Conservation (phyloP, 306 rosid species). For the Trifolium subterraneum region DNA sequence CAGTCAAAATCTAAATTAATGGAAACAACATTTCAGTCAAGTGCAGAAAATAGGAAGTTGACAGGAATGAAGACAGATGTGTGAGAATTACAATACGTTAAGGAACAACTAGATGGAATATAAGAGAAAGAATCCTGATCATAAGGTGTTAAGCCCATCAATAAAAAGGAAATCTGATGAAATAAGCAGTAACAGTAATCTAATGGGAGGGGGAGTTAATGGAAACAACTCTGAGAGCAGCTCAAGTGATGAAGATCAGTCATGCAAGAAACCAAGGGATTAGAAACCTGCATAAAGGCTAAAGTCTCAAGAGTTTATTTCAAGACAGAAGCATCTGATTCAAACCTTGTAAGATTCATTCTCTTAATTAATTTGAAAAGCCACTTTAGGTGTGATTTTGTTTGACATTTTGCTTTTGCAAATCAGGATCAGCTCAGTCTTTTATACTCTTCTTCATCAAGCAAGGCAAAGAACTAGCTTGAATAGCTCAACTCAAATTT, state of each 20-base stretch:
- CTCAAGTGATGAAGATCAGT: constrained; percentile 76
- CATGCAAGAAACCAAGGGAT: constrained; percentile 77
- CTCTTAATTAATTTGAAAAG: neutral
- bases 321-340: constrained; percentile 74
- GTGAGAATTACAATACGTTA: constrained; percentile 81
- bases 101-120: constrained; percentile 68
- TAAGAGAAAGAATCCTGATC: constrained; percentile 58
- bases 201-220: constrained; percentile 33
- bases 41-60: constrained; percentile 81
- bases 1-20: no score
- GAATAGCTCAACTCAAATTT: constrained; percentile 20
- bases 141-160: neutral
- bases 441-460: neutral
- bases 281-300: constrained; percentile 64
- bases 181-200: constrained; percentile 52
- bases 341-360: constrained; percentile 66
- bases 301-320: constrained; percentile 62
- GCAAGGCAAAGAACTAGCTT: neutral
- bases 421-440: neutral
- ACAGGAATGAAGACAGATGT: constrained; percentile 71
- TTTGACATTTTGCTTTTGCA: constrained; percentile 6
- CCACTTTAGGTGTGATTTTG: neutral
- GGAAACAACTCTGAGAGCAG: constrained; percentile 85
- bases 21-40: constrained; percentile 46
- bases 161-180: neutral